A percentile compares a stretch with the other conserved stretches of the same genome.
These are phyloP conservation scores for Porphyrellus sp. DNA, from an alignment of 1,284 basidiomycete species.

Conservation along the genomic window DNA sequence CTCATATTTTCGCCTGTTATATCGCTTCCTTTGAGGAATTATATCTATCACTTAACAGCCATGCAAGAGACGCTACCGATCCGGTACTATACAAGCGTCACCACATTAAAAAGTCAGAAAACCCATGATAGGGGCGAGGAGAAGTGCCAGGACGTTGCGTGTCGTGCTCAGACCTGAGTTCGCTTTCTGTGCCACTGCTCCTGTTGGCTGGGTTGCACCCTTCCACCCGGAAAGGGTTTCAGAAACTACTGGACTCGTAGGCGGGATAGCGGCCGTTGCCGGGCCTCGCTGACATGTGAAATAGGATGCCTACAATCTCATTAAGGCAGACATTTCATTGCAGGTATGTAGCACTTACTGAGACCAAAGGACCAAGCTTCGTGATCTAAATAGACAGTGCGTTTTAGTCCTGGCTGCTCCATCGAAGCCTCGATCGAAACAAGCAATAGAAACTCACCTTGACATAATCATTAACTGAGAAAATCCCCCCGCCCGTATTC, in stretches of 20 bases:
- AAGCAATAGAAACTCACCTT: constrained; percentile 34
- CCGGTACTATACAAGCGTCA: neutral
- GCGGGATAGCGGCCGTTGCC: constrained; percentile 47
- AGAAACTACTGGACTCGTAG: constrained; percentile 62
- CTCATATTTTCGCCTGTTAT: constrained; percentile 11
- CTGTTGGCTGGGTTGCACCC: constrained; percentile 13
- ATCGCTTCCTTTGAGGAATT: constrained; percentile 14
- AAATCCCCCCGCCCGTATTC: constrained; percentile 48
- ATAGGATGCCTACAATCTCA: constrained; percentile 62
- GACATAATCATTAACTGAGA: constrained; percentile 53
- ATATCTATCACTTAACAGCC: constrained; percentile 19
- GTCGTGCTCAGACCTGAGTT: constrained; percentile 25
- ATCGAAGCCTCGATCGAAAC: neutral
- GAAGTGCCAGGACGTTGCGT: constrained; percentile 23
- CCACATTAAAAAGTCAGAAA: constrained; percentile 26
- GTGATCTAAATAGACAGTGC: constrained; percentile 38
- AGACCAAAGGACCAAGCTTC: constrained; percentile 56
- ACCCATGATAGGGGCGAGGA: constrained; percentile 31
- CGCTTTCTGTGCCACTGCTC: constrained; percentile 15
- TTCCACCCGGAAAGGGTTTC: constrained; percentile 48
- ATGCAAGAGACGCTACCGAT: neutral
- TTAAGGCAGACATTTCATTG: neutral
- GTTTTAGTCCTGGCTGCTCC: constrained; percentile 2
- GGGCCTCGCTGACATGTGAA: constrained; percentile 72
- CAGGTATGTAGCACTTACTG: constrained; percentile 39